A percentile compares a stretch with the other conserved stretches of the same genome.
Conservation (phyloP, 108 stramenopile genomes). For the Bacterosira constricta region DNA sequence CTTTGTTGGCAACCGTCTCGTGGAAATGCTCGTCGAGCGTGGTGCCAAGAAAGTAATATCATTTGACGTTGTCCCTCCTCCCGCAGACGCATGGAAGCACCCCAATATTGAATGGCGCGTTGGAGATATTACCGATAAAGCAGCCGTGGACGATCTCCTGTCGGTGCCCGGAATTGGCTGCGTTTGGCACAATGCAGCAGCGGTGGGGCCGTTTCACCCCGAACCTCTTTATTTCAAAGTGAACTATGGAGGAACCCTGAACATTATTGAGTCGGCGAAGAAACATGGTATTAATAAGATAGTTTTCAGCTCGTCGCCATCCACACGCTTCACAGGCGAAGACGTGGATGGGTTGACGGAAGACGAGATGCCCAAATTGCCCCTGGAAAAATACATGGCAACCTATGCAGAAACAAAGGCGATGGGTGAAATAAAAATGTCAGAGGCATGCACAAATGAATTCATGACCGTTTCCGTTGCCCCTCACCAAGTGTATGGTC, state of each 20-base stretch:
- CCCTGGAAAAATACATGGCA: slow-evolving; percentile 72
- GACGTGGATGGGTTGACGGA: slow-evolving; percentile 88
- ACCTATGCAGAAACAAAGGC: slow-evolving; percentile 98
- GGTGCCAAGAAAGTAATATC: slow-evolving; percentile 90
- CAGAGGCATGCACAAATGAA: slow-evolving; percentile 60
- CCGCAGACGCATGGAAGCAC: slow-evolving; percentile 58
- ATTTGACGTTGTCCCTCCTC: slow-evolving; percentile 89
- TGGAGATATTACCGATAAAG: slow-evolving; percentile 84
- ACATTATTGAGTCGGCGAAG: slow-evolving; percentile 82
- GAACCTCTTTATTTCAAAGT: slow-evolving; percentile 79
- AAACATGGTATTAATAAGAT: slow-evolving; percentile 85
- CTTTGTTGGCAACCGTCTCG: slow-evolving; percentile 93
- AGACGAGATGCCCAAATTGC: slow-evolving; percentile 70
- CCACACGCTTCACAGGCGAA: slow-evolving; percentile 93
- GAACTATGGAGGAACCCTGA: slow-evolving; percentile 87
- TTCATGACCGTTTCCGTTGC: slow-evolving; percentile 92
- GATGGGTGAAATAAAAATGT: slow-evolving; percentile 81
- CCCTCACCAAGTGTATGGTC: slow-evolving; percentile 98
- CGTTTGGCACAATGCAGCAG: slow-evolving; percentile 96
- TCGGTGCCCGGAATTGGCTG: slow-evolving; percentile 71
- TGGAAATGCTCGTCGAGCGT: slow-evolving; percentile 97
- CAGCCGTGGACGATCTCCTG: slow-evolving; percentile 79
- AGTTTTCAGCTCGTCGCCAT: slow-evolving; percentile 92
- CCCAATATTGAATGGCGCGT: slow-evolving; percentile 62
- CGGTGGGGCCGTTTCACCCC: slow-evolving; percentile 96